Evolutionary conservation across 1,284 basidiomycete species (phyloP), one percentile per base, ranked within the genome.

Genomic region (Bondarzewia mesenterica): DNA sequence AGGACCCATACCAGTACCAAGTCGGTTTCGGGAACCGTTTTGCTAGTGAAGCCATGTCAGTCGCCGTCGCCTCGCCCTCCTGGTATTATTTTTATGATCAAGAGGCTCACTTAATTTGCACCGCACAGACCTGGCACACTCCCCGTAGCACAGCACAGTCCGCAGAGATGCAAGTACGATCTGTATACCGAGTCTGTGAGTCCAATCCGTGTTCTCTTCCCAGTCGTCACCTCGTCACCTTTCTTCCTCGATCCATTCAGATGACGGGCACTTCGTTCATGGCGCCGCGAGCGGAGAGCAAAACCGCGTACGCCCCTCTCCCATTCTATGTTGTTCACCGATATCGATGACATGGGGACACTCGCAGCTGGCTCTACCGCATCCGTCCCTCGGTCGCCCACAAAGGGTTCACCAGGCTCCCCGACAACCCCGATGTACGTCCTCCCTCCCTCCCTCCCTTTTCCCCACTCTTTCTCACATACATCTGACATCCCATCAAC

Each of bases 301-400:
- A 71, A 58, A 68, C 70, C 29, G 60, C 68, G 59, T 75, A 62
- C 56, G 59, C 63, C 36, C 29, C n/a, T 12, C 23, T 20, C 20
- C 6, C 16, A 7, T 14, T 16, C 5, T 25, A 26, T 16, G 12
- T 23, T 44, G n/a, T 12, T 25, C 15, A 26, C 12, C 26, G 20
- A 12, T 20, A 3, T 2, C 10, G 7, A 45, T 44, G 42, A 40
- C 44, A 21, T 20, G 5, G 2, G 16, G n/a, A 40, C 22, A 5
- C 47, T 21, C 49, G n/a, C 42, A 80, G 78, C 12, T 81, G 74
- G 71, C 54, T 82, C 6, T 82, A 82, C 58, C 75, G 78, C 29
- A 80, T 81, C 54, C 75, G 78, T n/a, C 82, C 82, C 2, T 82
- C 82, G 5, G 83, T 85, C 18, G 77, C 80, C 0, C 83, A 86